A percentile compares a stretch with the other conserved stretches of the same genome.
Evolutionary conservation across 805 yeast species (phyloP).

Genomic region (Candida tibetensis): DNA sequence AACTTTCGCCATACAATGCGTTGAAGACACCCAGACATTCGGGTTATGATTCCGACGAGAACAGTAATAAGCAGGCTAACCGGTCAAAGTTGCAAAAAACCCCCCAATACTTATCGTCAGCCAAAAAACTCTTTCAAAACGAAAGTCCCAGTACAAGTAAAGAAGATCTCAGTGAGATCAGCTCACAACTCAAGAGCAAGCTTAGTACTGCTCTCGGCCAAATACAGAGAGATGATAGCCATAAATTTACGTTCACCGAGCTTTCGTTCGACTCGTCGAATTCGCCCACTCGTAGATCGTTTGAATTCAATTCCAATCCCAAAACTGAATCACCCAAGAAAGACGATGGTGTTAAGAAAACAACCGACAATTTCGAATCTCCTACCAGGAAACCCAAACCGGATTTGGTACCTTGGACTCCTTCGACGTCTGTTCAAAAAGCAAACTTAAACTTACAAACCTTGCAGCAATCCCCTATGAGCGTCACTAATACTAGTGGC

Average conservation of each 20-base stretch:
- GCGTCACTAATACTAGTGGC: neutral
- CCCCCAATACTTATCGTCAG: conserved; percentile 41
- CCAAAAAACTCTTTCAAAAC: conserved; percentile 34
- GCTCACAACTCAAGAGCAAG: conserved; percentile 34
- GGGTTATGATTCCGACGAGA: conserved; percentile 31
- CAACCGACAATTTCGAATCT: neutral
- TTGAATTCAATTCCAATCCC: neutral
- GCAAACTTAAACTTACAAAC: conserved; percentile 39
- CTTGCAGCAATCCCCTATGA: conserved; percentile 33
- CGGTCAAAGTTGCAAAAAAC: conserved; percentile 31
- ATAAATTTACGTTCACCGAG: conserved; percentile 31
- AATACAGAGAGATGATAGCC: conserved; percentile 27
- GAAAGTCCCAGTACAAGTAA: conserved; percentile 20
- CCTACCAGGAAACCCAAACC: neutral
- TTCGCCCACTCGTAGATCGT: conserved; percentile 15
- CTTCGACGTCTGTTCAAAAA: conserved; percentile 21
- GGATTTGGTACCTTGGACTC: conserved; percentile 14
- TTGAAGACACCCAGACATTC: conserved; percentile 34
- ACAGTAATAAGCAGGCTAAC: conserved; percentile 10
- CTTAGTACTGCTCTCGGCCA: conserved; percentile 41
- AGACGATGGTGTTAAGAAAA: conserved; percentile 1
- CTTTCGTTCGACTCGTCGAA: conserved; percentile 17
- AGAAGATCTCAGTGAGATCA: conserved; percentile 38
- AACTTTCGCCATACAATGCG: conserved; percentile 27
- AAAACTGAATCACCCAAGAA: conserved; percentile 11